Conservation (phyloP, 768 basidiomycete species). For the Megacollybia marginata region DNA sequence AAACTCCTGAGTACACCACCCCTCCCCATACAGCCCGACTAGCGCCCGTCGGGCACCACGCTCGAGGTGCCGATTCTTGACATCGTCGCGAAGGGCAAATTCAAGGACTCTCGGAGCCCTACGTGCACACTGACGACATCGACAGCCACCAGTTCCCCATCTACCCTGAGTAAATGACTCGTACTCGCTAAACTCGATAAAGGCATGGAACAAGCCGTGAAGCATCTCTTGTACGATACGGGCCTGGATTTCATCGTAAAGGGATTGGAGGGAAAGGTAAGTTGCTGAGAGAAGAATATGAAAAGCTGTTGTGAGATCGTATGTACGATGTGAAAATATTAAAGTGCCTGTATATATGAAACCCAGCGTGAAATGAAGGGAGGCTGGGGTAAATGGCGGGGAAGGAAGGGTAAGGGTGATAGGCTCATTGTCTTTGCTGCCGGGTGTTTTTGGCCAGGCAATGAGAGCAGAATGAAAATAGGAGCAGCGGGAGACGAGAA, state of each 20-base stretch:
- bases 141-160: constrained; percentile 81
- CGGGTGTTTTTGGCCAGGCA: constrained; percentile 36
- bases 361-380: constrained; percentile 88
- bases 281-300: constrained; percentile 77
- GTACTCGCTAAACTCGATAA: constrained; percentile 72
- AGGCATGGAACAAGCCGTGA: constrained; percentile 84
- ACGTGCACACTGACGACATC: constrained; percentile 76
- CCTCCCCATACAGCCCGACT: constrained; percentile 79
- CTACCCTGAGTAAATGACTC: constrained; percentile 64
- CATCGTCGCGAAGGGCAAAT: constrained; percentile 72
- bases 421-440: constrained; percentile 31
- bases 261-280: constrained; percentile 68
- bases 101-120: constrained; percentile 79
- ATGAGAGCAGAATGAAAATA: constrained; percentile 85
- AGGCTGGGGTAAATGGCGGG: constrained; percentile 92
- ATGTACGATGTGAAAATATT: constrained; percentile 84
- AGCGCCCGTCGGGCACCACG: constrained; percentile 68
- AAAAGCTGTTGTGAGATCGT: constrained; percentile 89
- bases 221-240: constrained; percentile 84
- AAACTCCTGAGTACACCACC: constrained; percentile 83
- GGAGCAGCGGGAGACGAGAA: constrained; percentile 80
- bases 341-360: constrained; percentile 95
- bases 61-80: constrained; percentile 65
- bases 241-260: constrained; percentile 76
- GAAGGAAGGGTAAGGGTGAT: constrained; percentile 70